Evolutionary conservation across 2,329 filamentous ascomycete genomes (phyloP).

Genomic region (Fulvia fulva): DNA sequence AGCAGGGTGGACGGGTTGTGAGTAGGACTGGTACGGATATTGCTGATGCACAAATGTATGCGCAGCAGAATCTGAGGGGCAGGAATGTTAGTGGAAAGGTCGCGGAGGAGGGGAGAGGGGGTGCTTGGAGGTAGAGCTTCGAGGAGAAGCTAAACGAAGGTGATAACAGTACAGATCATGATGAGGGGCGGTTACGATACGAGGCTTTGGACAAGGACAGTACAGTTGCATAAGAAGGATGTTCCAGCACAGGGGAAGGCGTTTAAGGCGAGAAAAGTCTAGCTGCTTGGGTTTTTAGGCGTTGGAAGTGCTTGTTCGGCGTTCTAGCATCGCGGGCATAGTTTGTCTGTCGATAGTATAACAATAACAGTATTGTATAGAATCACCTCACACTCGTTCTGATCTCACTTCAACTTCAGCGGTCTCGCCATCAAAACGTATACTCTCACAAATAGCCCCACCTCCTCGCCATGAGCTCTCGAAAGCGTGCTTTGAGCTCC

Average conservation of each 20-base stretch:
- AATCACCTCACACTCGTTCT: too few relatives aligned
- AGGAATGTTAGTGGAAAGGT: slow-evolving; percentile 69
- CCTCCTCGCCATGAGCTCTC: slow-evolving; percentile 2
- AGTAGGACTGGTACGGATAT: slow-evolving; percentile 47
- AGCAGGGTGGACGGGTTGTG: slow-evolving; percentile 37
- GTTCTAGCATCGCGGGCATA: not conserved
- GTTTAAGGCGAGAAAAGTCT: slow-evolving; percentile 1
- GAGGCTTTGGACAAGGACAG: not conserved
- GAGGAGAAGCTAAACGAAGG: too few relatives aligned
- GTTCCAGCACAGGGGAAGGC: not conserved
- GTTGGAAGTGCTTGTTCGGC: not conserved
- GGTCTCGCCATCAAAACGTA: not conserved
- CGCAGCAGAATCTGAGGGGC: slow-evolving; percentile 31
- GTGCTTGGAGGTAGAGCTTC: slow-evolving; percentile 5
- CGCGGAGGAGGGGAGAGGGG: slow-evolving; percentile 64
- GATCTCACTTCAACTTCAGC: slow-evolving; percentile 2
- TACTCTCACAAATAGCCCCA: not conserved
- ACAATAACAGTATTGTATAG: not conserved
- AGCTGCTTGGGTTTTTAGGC: not conserved
- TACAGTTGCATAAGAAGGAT: not conserved
- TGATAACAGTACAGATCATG: not conserved
- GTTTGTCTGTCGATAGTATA: not conserved
- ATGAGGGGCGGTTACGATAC: not conserved
- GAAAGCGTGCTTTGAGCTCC: slow-evolving; percentile 5
- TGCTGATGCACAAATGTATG: slow-evolving; percentile 33